These are phyloP conservation scores for Candida anglica DNA, from an alignment of 805 yeast species.

Conservation along the genomic window DNA sequence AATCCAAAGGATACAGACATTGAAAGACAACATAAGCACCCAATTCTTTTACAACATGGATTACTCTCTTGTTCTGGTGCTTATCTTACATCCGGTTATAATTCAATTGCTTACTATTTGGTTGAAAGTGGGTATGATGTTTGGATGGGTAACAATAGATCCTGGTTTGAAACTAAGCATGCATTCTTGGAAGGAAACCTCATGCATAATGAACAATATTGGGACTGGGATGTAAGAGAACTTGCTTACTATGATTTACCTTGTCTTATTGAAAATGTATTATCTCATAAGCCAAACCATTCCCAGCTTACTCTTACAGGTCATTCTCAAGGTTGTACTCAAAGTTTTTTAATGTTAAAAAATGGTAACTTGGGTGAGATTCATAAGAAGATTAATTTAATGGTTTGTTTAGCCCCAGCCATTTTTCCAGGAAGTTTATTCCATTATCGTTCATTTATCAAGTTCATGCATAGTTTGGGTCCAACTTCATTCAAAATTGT, in stretches of 20 bases:
- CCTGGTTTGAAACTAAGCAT: constrained; percentile 79
- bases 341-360: constrained; percentile 67
- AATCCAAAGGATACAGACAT: constrained; percentile 39
- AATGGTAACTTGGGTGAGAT: constrained; percentile 27
- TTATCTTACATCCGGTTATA: constrained; percentile 75
- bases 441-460: constrained; percentile 57
- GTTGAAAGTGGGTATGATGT: constrained; percentile 66
- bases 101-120: constrained; percentile 65
- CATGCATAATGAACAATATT: constrained; percentile 50
- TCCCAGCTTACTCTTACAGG: constrained; percentile 61
- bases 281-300: constrained; percentile 35
- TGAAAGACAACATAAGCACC: constrained; percentile 39
- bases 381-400: constrained; percentile 57
- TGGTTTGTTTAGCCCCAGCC: constrained; percentile 86
- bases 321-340: constrained; percentile 95
- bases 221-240: constrained; percentile 93
- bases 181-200: constrained; percentile 25
- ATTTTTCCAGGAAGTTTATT: constrained; percentile 80
- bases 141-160: constrained; percentile 89
- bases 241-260: constrained; percentile 80
- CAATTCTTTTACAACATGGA: constrained; percentile 81
- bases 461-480: constrained; percentile 48
- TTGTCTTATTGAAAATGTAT: constrained; percentile 60
- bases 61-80: constrained; percentile 84
- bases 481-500: constrained; percentile 35